Evolutionary conservation across 75 land plant genomes (phyloP).

Genomic region (Sequoiadendron giganteum): DNA sequence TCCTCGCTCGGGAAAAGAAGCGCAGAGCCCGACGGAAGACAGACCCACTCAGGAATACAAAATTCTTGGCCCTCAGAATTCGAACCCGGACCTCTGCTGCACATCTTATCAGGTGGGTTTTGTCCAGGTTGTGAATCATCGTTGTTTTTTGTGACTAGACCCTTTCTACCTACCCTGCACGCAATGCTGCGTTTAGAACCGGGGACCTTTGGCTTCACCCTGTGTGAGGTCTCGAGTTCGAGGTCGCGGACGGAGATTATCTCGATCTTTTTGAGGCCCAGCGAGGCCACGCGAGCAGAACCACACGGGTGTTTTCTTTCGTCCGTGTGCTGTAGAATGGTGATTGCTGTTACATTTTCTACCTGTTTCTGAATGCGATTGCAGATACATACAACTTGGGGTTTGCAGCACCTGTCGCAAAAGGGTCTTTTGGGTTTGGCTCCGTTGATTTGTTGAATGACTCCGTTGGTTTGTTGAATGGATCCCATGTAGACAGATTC

Average conservation of each 20-base stretch:
- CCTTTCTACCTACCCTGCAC: slow-evolving; percentile 21
- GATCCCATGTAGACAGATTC: background rate
- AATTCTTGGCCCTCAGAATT: slow-evolving; percentile 13
- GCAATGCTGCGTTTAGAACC: slow-evolving; percentile 27
- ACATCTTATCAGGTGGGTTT: slow-evolving; percentile 13
- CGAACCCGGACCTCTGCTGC: background rate
- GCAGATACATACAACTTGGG: slow-evolving; percentile 67
- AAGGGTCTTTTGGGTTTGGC: slow-evolving; percentile 33
- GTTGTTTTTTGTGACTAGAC: background rate
- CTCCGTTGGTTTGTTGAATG: background rate
- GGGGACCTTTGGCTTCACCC: slow-evolving; percentile 34
- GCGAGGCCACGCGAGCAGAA: slow-evolving; percentile 59
- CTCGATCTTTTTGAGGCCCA: slow-evolving; percentile 66
- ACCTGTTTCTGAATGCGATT: slow-evolving; percentile 31
- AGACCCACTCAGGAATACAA: slow-evolving; percentile 27
- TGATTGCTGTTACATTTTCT: slow-evolving; percentile 56
- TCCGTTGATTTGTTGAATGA: background rate
- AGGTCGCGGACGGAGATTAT: slow-evolving; percentile 61
- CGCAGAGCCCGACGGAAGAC: slow-evolving; percentile 56
- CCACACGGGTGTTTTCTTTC: slow-evolving; percentile 83
- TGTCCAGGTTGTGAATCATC: background rate
- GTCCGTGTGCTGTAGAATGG: slow-evolving; percentile 76
- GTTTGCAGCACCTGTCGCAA: slow-evolving; percentile 68
- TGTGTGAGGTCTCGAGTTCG: slow-evolving; percentile 27
- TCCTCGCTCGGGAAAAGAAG: slow-evolving; percentile 75